Conservation (phyloP, 169 alveolate genomes). For the Cryptosporidium ubiquitum region DNA sequence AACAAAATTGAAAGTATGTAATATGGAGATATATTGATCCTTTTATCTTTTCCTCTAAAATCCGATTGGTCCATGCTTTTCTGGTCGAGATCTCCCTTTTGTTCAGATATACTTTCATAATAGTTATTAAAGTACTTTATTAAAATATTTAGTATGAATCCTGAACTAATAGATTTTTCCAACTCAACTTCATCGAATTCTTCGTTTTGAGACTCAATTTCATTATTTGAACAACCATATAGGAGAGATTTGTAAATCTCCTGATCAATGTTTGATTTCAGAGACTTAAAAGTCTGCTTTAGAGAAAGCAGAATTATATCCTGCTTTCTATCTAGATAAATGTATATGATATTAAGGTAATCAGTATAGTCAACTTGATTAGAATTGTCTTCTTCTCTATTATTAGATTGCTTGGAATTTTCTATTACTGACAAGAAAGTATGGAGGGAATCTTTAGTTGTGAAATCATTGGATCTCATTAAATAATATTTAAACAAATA, state of each 20-base stretch:
- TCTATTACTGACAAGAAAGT: background rate
- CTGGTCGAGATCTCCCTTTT: background rate
- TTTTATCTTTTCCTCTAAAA: slow-evolving; percentile 4
- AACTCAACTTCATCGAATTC: background rate
- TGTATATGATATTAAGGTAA: slow-evolving; percentile 26
- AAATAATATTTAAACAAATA: slow-evolving; percentile 26
- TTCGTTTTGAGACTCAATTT: background rate
- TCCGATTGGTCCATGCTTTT: background rate
- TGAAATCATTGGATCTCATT: background rate
- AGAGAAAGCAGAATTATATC: slow-evolving; percentile 10
- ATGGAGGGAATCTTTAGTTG: background rate
- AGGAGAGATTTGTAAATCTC: background rate
- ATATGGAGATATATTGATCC: slow-evolving; percentile 14
- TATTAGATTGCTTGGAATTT: no score
- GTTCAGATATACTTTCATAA: background rate
- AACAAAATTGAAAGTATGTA: slow-evolving; percentile 42
- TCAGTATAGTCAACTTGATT: background rate
- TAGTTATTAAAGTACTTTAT: slow-evolving; percentile 12
- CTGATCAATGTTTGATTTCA: background rate
- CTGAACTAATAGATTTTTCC: background rate
- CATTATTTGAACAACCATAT: background rate
- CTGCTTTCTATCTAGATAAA: slow-evolving; percentile 21
- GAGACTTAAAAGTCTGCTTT: slow-evolving; percentile 1
- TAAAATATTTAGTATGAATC: slow-evolving; percentile 3
- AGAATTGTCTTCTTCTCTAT: background rate